phyloP scores from a whole-genome alignment of 2,329 filamentous ascomycete species.

The Penicillium sp. region DNA sequence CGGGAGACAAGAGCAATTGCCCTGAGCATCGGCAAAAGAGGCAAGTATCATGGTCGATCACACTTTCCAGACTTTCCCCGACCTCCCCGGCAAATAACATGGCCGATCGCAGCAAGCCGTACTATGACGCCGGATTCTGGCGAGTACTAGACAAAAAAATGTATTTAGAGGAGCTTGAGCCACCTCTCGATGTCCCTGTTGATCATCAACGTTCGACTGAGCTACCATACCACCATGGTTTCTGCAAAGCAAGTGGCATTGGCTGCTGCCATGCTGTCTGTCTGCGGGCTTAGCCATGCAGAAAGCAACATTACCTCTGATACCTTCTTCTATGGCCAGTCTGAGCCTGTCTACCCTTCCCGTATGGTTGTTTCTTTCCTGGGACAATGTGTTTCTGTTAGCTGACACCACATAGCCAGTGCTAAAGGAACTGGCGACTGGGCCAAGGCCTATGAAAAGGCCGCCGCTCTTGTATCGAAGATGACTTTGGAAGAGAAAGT shows the following conservation, averaged over 20 bases:
- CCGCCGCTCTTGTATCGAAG: constrained; percentile 15
- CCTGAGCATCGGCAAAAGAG: not conserved
- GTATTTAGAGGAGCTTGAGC: constrained; percentile 2
- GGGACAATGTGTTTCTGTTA: not conserved
- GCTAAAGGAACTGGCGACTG: constrained; percentile 19
- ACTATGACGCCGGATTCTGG: not conserved
- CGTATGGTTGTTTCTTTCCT: constrained; percentile 11
- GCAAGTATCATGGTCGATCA: not conserved
- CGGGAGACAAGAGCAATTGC: not conserved
- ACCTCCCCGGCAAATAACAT: not conserved
- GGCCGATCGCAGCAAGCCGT: not conserved
- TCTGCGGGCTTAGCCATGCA: constrained; percentile 15
- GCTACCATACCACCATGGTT: constrained; percentile 4
- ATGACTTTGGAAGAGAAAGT: constrained; percentile 26
- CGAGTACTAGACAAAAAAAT: not conserved
- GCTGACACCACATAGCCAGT: constrained; percentile 11
- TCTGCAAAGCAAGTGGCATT: constrained; percentile 8
- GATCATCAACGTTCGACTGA: not conserved
- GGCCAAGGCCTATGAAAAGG: constrained; percentile 20
- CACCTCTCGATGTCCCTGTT: not conserved
- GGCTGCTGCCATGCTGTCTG: constrained; percentile 15
- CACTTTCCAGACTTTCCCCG: not conserved
- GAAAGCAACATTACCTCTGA: constrained; percentile 34
- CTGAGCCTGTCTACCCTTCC: constrained; percentile 22
- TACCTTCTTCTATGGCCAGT: constrained; percentile 22